A percentile compares a stretch with the other conserved stretches of the same genome.
Conservation (phyloP, 495 filamentous ascomycete genomes). For the Hypoxylon trugodes region DNA sequence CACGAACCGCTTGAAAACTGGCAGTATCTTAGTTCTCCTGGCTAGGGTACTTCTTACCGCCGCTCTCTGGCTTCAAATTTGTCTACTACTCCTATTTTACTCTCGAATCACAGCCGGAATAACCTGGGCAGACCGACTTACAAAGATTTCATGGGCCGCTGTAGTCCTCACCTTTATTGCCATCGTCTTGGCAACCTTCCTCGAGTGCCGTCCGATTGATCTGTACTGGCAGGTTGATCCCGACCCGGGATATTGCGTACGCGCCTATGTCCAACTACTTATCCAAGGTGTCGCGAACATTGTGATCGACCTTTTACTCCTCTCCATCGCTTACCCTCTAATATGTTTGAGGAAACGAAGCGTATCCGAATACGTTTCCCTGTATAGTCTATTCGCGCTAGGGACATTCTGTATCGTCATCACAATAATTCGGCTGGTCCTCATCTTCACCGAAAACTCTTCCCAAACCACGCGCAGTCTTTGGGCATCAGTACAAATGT, state of each 20-base stretch:
- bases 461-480: conserved; percentile 52
- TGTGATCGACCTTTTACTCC: conserved; percentile 53
- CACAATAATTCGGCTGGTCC: conserved; percentile 50
- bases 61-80: conserved; percentile 54
- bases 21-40: conserved; percentile 37
- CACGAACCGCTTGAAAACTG: conserved; percentile 14
- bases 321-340: conserved; percentile 53
- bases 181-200: conserved; percentile 51
- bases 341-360: conserved; percentile 46
- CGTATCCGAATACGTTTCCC: conserved; percentile 45
- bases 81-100: conserved; percentile 53
- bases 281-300: conserved; percentile 53
- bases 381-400: conserved; percentile 50
- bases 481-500: conserved; percentile 53
- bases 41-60: conserved; percentile 33
- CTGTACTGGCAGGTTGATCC: conserved; percentile 56
- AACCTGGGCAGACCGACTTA: conserved; percentile 44
- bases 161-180: conserved; percentile 48
- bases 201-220: conserved; percentile 55
- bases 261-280: conserved; percentile 51
- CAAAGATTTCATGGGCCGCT: conserved; percentile 45
- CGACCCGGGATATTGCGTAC: conserved; percentile 51
- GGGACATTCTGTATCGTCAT: conserved; percentile 55
- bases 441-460: conserved; percentile 44
- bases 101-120: conserved; percentile 49